Evolutionary conservation across 768 basidiomycete genomes (phyloP), one percentile per base, ranked within the genome.

Genomic region (Hericium coralloides): DNA sequence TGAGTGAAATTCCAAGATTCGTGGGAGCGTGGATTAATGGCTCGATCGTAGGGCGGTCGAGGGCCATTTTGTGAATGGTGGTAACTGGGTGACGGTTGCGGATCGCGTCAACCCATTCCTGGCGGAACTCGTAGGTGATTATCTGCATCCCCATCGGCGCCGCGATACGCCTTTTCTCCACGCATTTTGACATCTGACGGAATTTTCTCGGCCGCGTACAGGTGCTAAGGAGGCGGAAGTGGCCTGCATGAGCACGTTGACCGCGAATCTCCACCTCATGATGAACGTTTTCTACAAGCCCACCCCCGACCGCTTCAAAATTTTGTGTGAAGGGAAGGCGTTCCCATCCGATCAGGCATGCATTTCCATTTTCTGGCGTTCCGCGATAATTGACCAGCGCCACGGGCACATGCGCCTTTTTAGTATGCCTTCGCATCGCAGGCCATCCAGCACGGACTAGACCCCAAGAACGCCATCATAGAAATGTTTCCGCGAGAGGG

Each of bases 341-440:
- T 99, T 99, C 71, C 95, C 97, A 65, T 95, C 92, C 69, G 97
- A 99, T 79, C 89, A 92, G 77, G 95, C 90, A 56, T 62, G 81
- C 68, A 52, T 53, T 38, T 38, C 52, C 58, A 17, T 48, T 49
- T 49, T 3, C 26, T 52, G 25, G 49, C 58, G 20, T 48, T 37
- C 12, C 43, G 31, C 31, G 31, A 31, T 8, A 47, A 4, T 17
- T 54, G n/a, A 36, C 48, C 43, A 15, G 18, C 23, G 20, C 31
- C 5, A 9, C 49, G 17, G 52, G 25, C 37, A 55, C 52, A 43
- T 47, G 52, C 31, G 50, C 55, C 48, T 45, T 49, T 25, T 52
- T 53, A 98, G 95, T 98, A 98, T 70, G 97, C 95, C 37, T 92
- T 98, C 67, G 81, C 88, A 56, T 97, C 95, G n/a, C 97, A 98